Evolutionary conservation across 257 asterid species (phyloP), one percentile per base, ranked within the genome.

Genomic region (Solanum chmielewskii): DNA sequence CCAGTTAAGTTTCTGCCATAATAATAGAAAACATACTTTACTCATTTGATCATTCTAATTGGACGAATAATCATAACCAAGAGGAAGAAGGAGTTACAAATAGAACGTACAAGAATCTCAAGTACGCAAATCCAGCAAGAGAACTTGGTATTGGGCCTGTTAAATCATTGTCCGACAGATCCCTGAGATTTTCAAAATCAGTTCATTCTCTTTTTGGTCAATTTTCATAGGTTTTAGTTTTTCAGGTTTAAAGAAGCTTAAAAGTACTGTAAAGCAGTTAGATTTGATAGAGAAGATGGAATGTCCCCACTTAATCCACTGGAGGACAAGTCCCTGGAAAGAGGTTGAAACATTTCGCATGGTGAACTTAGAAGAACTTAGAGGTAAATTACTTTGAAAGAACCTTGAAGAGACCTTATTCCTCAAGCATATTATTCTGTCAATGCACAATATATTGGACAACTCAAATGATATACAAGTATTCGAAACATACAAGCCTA

Each of bases 1-100:
- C 93, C 89, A 78, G 88, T 52, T 64, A 92, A 86, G 83, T 89
- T 84, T 74, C 94, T 91, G 39, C 45, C 78, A 44, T 2, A 52
- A n/a, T 31, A 13, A 20, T 15, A 77, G 7, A 27, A 84, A 64
- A 83, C 11, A 75, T 49, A 64, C 16, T 4, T 9, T 47, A 16
- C 33, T 45, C 15, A 84, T 59, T 64, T 62, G 49, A 62, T 59
- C 27, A 37, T 33, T 83, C 31, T 62, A 20, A 59, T 21, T 21
- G 35, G 9, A 6, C 1, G 9, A 39, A 49, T 29, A 33, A 76
- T 27, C 83, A 42, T 42, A 35, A 60, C 52, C 21, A 59, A 59
- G 25, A 10, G 45, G 70, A 52, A 39, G 47, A 23, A 52, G 35
- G 49, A 15, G 42, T 15, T 84, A 37, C 35, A 84, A 59, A 60